Percentiles rank a stretch among this genome's conserved stretches.
phyloP scores from a whole-genome alignment of 1,284 basidiomycete species.

The Gomphus bonarii region DNA sequence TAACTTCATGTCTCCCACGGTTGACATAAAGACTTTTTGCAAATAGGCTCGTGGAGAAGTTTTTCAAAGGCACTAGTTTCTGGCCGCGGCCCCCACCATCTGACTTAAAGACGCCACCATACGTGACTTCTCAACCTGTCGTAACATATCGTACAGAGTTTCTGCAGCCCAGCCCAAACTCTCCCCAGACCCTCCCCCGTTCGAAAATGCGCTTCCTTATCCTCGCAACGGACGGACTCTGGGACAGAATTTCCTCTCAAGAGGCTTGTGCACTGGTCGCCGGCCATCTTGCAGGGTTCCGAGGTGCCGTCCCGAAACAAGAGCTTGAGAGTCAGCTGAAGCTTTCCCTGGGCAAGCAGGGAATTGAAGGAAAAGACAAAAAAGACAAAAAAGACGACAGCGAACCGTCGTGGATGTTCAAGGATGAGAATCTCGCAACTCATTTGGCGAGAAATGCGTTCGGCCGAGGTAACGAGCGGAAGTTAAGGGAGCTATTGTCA shows the following conservation, averaged over 20 bases:
- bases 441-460: conserved; percentile 94
- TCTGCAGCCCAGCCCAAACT: conserved; percentile 26
- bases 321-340: conserved; percentile 43
- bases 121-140: conserved; percentile 86
- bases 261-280: conserved; percentile 89
- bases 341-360: conserved; percentile 25
- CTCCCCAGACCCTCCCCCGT: conserved; percentile 16
- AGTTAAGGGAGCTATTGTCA: conserved; percentile 67
- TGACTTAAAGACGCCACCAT: conserved; percentile 81
- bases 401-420: conserved; percentile 68
- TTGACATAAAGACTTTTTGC: background rate
- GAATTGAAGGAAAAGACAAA: conserved; percentile 56
- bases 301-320: conserved; percentile 49
- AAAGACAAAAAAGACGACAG: conserved; percentile 18
- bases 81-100: conserved; percentile 50
- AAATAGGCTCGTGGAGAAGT: conserved; percentile 53
- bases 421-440: conserved; percentile 79
- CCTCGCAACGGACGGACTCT: conserved; percentile 89
- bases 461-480: conserved; percentile 69
- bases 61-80: conserved; percentile 51
- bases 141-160: conserved; percentile 70
- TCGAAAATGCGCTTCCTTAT: conserved; percentile 60
- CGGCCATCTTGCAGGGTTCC: conserved; percentile 68
- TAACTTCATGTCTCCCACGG: conserved; percentile 18
- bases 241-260: conserved; percentile 92